These are phyloP conservation scores for Plectosphaerella sp. DNA, from an alignment of 2,329 filamentous ascomycete species.

Conservation along the genomic window DNA sequence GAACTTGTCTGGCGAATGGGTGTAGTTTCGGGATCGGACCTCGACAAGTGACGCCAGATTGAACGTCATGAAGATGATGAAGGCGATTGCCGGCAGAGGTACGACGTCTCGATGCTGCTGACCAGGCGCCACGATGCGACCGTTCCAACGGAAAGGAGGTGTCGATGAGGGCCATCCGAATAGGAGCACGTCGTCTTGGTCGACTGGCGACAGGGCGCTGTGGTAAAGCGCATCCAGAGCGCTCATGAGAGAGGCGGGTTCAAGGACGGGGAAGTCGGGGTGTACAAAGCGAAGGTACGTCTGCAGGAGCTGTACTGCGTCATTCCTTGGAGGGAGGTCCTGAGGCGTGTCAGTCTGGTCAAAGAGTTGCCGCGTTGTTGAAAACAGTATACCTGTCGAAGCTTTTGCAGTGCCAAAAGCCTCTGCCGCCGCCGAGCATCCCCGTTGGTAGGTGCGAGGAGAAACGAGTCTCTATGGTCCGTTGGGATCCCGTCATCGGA, in stretches of 20 bases:
- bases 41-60: slow-evolving; percentile 27
- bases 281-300: slow-evolving; percentile 17
- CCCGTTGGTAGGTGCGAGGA: rapidly evolving
- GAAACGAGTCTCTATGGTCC: too few relatives aligned
- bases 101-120: slow-evolving; percentile 1
- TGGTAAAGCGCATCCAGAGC: slow-evolving; percentile 16
- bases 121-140: slow-evolving; percentile 4
- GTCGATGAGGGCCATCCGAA: slow-evolving; percentile 14
- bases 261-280: slow-evolving; percentile 16
- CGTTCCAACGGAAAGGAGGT: slow-evolving; percentile 15
- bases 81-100: slow-evolving; percentile 18
- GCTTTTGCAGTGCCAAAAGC: too few relatives aligned
- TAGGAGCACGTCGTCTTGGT: slow-evolving; percentile 2
- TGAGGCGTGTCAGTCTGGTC: not conserved
- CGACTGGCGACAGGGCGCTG: too few relatives aligned
- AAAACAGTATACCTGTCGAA: too few relatives aligned
- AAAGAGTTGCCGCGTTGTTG: too few relatives aligned
- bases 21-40: slow-evolving; percentile 24
- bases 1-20: slow-evolving; percentile 25
- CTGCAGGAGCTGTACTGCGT: slow-evolving; percentile 12
- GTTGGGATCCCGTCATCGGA: too few relatives aligned
- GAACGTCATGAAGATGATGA: slow-evolving; percentile 29
- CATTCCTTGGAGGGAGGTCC: slow-evolving; percentile 16
- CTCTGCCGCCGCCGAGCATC: not conserved
- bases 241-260: slow-evolving; percentile 12